Percentiles rank a stretch among this genome's conserved stretches.
These are phyloP conservation scores for Geotrichum histeridarum DNA, from an alignment of 1,139 yeast species.

Conservation along the genomic window DNA sequence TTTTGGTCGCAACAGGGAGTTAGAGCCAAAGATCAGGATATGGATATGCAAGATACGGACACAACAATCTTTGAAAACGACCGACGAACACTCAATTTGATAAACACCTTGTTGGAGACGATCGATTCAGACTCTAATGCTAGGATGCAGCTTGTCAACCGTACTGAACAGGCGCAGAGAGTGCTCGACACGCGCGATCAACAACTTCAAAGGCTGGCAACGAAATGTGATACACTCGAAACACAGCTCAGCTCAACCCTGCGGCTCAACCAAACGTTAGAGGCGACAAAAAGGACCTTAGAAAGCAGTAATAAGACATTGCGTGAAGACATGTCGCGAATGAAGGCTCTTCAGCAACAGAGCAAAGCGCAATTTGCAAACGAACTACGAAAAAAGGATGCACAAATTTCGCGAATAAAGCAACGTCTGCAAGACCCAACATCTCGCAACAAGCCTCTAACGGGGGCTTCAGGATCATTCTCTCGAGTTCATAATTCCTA, in stretches of 20 bases:
- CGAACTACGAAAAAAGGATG: conserved; percentile 30
- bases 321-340: conserved; percentile 17
- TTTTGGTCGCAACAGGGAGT: conserved; percentile 5
- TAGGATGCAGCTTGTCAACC: conserved; percentile 6
- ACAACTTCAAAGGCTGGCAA: conserved; percentile 18
- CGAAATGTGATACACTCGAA: conserved; percentile 21
- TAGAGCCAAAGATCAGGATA: conserved; percentile 6
- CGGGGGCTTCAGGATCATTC: conserved; percentile 28
- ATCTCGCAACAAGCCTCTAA: conserved; percentile 20
- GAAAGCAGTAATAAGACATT: conserved; percentile 17
- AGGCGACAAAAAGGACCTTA: conserved; percentile 16
- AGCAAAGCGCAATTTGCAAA: conserved; percentile 27
- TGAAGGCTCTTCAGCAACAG: conserved; percentile 22
- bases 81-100: conserved; percentile 29
- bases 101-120: conserved; percentile 30
- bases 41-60: background rate
- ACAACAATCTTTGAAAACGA: conserved; percentile 20
- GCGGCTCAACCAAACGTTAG: conserved; percentile 21
- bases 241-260: conserved; percentile 18
- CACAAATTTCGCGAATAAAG: conserved; percentile 27
- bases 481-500: conserved; percentile 24
- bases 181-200: conserved; percentile 11
- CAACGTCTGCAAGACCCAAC: conserved; percentile 6
- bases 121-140: conserved; percentile 24
- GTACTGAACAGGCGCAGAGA: conserved; percentile 15